Percentiles rank a stretch among this genome's conserved stretches.
Conservation (phyloP, 495 filamentous ascomycete species). For the Bathelium albidoporum region DNA sequence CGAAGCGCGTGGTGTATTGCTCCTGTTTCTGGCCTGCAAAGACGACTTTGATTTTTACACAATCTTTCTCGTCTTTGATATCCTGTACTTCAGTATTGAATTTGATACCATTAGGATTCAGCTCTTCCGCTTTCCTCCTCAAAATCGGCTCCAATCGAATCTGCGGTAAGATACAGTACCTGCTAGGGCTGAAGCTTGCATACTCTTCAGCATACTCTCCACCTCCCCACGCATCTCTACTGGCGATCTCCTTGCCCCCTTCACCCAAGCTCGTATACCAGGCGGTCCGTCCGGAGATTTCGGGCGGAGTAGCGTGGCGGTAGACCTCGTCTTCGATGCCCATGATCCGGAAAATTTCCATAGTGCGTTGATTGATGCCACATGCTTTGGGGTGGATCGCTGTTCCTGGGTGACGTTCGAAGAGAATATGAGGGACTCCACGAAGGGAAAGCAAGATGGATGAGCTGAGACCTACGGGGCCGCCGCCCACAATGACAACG, state of each 20-base stretch:
- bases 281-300: conserved; percentile 2
- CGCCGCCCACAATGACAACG: conserved; percentile 24
- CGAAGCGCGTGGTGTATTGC: background rate
- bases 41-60: conserved; percentile 5
- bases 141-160: conserved; percentile 21
- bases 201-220: conserved; percentile 13
- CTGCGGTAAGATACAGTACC: conserved; percentile 15
- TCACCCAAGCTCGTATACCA: conserved; percentile 10
- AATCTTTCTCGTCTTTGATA: conserved; percentile 6
- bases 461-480: conserved; percentile 22
- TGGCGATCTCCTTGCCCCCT: conserved; percentile 12
- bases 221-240: conserved; percentile 19
- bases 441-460: conserved; percentile 23
- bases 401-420: conserved; percentile 21
- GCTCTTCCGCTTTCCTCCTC: conserved; percentile 11
- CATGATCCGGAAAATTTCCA: conserved; percentile 22
- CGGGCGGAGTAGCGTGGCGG: background rate
- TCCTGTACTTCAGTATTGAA: conserved; percentile 10
- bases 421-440: conserved; percentile 16
- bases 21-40: background rate
- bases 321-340: conserved; percentile 10
- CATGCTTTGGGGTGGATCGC: conserved; percentile 26
- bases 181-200: conserved; percentile 12
- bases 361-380: conserved; percentile 23
- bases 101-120: conserved; percentile 16